A percentile compares a stretch with the other conserved stretches of the same genome.
Conservation (phyloP, 192 early-diverging fungal genomes). For the Backusella luteola region DNA sequence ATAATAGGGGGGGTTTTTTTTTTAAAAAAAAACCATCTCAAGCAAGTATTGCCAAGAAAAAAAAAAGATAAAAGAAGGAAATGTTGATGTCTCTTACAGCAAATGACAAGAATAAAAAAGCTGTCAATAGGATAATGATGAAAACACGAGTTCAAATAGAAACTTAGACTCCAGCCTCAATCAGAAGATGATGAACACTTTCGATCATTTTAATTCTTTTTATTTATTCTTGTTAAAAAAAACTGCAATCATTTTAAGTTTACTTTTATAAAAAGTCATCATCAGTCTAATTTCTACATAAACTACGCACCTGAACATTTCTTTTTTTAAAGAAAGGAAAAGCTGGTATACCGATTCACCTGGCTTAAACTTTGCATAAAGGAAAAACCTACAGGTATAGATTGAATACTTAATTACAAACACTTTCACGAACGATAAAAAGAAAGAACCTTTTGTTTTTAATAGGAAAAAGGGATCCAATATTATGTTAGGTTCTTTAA, state of each 20-base stretch:
- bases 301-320: neutral
- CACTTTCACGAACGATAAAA: neutral
- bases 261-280: neutral
- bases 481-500: neutral
- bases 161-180: neutral
- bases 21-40: neutral
- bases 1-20: no score
- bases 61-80: neutral
- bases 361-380: neutral
- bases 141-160: neutral
- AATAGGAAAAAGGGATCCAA: neutral
- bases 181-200: neutral
- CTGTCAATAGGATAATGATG: neutral
- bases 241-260: constrained; percentile 3
- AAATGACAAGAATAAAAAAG: neutral
- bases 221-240: neutral
- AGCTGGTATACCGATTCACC: neutral
- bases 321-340: neutral
- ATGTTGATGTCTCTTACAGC: neutral
- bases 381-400: neutral
- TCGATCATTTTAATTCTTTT: neutral
- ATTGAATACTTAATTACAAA: neutral
- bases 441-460: neutral
- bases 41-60: neutral
- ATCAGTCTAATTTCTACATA: constrained; percentile 9